Base-by-base conservation (phyloP, 2,329 filamentous ascomycete genomes). In the Septoria petroselini region DNA sequence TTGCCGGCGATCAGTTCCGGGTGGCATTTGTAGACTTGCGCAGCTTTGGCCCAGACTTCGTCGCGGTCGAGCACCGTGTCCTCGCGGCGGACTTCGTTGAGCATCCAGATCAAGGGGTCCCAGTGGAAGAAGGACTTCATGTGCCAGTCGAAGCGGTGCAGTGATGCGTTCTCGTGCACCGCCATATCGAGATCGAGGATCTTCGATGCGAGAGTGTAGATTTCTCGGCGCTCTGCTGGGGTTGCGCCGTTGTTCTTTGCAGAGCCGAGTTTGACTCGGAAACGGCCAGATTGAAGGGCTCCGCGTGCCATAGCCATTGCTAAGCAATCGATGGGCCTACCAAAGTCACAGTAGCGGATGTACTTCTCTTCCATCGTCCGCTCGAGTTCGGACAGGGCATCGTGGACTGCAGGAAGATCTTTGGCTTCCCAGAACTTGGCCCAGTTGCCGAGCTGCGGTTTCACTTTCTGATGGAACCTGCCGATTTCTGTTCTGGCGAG, bases 111-210 rank as follows among this genome's bases (percentile, higher is more conserved):
- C 9, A 68, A 62, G 11, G 75, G 61, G 25, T 73, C 71, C 48
- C 65, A 70, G 27, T 79, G 62, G 38, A 79, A 67, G 57, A 76
- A 73, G n/a, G 78, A 72, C 37, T 76, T 70, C 7, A 75, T 70
- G 45, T 78, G 76, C 75, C 76, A 79, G 15, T 72, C 70, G 59
- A 77, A 79, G 31, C 76, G 70, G 21, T 69, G 64, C 19, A 74
- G 63, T 17, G 64, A 64, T 21, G 65, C 62, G 23, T 69, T 72
- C 1, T 65, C 68, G 44, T 72, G 69, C 0, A 65, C 63, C 15
- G 73, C 57, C 37, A 69, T 73, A 48, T 73, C 68, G 29, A 69
- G 66, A 35, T 71, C 64, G 7, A 73, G 58, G 5, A 74, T 65
- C 47, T 73, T 70, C 15, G 73, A 57, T 3, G 70, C 67, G 9